Evolutionary conservation across 2,329 filamentous ascomycete genomes (phyloP), one percentile per base, ranked within the genome.

Genomic region (Nigrospora osmanthi): DNA sequence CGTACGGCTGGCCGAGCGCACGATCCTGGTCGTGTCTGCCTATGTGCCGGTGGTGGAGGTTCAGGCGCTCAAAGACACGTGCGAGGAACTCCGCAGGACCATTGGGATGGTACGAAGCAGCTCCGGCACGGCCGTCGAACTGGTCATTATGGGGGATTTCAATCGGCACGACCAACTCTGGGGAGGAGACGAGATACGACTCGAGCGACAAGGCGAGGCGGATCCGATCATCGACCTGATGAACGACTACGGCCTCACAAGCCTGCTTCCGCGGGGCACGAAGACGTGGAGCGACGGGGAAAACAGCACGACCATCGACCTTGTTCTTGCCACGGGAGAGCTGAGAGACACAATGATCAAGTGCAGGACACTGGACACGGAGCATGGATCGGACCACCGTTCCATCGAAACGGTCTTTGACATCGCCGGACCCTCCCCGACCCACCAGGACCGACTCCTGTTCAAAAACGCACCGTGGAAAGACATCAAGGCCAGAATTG

Each of bases 161-260:
- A 43, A 43, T 15, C 41, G 2, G 66, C 66, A 45, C 68, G 66
- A 6, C 48, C 31, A 49, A 42, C 15, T 45, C 39, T 31, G 42
- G 42, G 17, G 57, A 54, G 6, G 61, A 61, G 23, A 62, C 51
- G 41, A 64, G 62, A 48, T 65, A 60, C 30, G 60, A 59, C 49
- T 64, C 58, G 41, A 52, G 16, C 57, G 58, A 43, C 51, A 68
- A 48, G 63, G 64, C n/a, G 59, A 67, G 54, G 63, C 54, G 17
- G 54, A 65, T 40, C 49, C 42, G 42, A 64, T 66, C 37, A 58
- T 67, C 40, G 49, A 65, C 41, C 50, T 67, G 4, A 67, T 67
- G 50, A 58, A 47, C 48, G 53, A 65, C 33, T 56, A 54, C 47
- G 44, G 41, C 36, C 56, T 68, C 3, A 45, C 45, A 17, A 65